phyloP scores from a whole-genome alignment of 441 rosid genomes.

The Corymbia citriodora region DNA sequence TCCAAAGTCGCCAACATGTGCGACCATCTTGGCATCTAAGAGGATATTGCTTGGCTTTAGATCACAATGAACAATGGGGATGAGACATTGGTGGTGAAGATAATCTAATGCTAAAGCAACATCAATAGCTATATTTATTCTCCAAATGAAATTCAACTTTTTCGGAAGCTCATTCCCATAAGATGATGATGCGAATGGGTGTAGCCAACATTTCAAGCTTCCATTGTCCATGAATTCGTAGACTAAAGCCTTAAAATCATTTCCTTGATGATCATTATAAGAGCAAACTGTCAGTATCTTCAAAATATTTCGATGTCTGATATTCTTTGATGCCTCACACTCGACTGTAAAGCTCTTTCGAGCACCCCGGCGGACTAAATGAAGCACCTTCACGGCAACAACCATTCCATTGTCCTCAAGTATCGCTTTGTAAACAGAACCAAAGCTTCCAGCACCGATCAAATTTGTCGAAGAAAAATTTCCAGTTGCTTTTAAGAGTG shows the following conservation, averaged over 20 bases:
- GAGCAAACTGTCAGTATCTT: too few species aligned
- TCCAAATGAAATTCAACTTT: background rate
- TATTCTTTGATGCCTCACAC: too few species aligned
- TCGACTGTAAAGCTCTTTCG: rapidly evolving
- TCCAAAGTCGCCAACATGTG: background rate
- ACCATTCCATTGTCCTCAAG: rapidly evolving
- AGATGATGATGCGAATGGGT: background rate
- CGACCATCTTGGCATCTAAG: background rate
- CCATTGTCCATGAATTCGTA: background rate
- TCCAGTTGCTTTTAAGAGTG: rapidly evolving
- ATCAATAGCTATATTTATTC: too few species aligned
- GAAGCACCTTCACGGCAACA: too few species aligned
- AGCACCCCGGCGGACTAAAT: rapidly evolving
- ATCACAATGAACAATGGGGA: background rate
- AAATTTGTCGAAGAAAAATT: too few species aligned
- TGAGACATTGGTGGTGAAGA: rapidly evolving
- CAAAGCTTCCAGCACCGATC: too few species aligned
- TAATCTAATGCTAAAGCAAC: rapidly evolving
- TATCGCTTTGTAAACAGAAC: too few species aligned
- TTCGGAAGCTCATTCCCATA: background rate
- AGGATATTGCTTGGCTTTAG: background rate
- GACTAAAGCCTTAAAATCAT: background rate
- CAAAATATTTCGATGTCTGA: too few species aligned
- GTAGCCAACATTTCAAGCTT: background rate
- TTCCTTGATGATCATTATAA: rapidly evolving